Conservation (phyloP, 2,329 filamentous ascomycete genomes). For the Claviceps sp. region DNA sequence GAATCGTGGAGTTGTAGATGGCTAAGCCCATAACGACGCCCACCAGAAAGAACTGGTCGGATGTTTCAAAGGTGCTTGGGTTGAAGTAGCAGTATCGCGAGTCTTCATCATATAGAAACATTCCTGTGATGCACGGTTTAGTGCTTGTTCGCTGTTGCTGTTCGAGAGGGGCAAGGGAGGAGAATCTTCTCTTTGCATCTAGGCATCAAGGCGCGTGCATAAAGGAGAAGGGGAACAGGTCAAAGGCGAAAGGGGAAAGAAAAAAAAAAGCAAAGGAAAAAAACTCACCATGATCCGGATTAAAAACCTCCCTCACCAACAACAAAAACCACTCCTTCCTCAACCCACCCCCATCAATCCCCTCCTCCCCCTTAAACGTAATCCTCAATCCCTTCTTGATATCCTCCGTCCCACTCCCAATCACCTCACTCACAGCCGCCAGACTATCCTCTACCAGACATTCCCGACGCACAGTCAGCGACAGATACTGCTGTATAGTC, state of each 20-base stretch:
- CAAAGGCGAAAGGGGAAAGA: background rate
- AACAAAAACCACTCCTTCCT: slow-evolving; percentile 93
- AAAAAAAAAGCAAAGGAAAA: no score
- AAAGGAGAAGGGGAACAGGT: background rate
- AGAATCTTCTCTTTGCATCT: no score
- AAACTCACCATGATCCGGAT: slow-evolving; percentile 67
- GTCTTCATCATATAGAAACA: slow-evolving; percentile 86
- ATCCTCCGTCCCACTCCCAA: slow-evolving; percentile 68
- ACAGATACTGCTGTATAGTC: slow-evolving; percentile 62
- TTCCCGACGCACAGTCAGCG: slow-evolving; percentile 65
- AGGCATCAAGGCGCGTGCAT: no score
- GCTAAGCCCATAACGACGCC: slow-evolving; percentile 78
- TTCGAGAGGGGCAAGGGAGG: no score
- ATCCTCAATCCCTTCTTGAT: slow-evolving; percentile 84
- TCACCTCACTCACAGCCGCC: slow-evolving; percentile 69
- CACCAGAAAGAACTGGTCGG: slow-evolving; percentile 82
- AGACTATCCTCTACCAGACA: slow-evolving; percentile 84
- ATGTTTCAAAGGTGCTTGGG: slow-evolving; percentile 75
- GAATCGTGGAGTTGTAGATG: slow-evolving; percentile 88
- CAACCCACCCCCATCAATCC: slow-evolving; percentile 77
- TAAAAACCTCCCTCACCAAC: slow-evolving; percentile 78
- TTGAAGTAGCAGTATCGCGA: slow-evolving; percentile 91
- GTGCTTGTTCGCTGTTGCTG: no score
- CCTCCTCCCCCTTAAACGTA: slow-evolving; percentile 77
- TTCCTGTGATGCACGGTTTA: slow-evolving; percentile 35